phyloP scores from a whole-genome alignment of 306 rosid genomes.

The Quercus aquifolioides region DNA sequence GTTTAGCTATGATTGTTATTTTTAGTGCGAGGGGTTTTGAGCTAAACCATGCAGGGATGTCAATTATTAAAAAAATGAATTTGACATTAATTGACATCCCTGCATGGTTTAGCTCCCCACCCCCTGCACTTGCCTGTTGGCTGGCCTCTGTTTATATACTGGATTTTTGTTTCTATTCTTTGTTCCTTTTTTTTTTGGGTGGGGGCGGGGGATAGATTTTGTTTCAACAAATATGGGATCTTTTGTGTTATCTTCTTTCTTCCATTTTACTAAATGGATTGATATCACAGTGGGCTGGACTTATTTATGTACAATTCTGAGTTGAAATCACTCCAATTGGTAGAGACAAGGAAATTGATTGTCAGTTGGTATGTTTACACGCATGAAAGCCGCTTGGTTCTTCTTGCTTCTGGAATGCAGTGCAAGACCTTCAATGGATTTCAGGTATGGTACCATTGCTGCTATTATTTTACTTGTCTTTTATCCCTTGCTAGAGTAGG shows the following conservation, averaged over 20 bases:
- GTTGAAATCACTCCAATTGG: slow-evolving; percentile 71
- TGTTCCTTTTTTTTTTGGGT: not conserved
- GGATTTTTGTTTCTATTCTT: not conserved
- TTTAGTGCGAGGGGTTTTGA: not conserved
- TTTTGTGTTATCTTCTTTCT: not conserved
- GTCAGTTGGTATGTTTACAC: slow-evolving; percentile 93
- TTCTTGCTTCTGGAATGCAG: slow-evolving; percentile 98
- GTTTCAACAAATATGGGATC: not conserved
- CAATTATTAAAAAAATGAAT: not conserved
- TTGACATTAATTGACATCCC: not conserved
- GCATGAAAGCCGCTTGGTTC: slow-evolving; percentile 97
- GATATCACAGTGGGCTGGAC: slow-evolving; percentile 81
- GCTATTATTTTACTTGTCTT: slow-evolving; percentile 6
- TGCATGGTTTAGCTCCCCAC: too few species aligned
- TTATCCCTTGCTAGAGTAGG: slow-evolving; percentile 1
- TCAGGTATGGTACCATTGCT: slow-evolving; percentile 57
- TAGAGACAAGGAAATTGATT: slow-evolving; percentile 76
- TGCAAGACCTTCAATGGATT: slow-evolving; percentile 92
- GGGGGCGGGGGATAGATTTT: not conserved
- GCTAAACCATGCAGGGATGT: not conserved
- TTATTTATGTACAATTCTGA: slow-evolving; percentile 64
- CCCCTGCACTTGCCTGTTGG: not conserved
- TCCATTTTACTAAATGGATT: slow-evolving; percentile 21
- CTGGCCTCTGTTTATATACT: not conserved
- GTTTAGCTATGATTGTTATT: not conserved